phyloP scores from a whole-genome alignment of 805 yeast genomes.

The Candida boleticola region DNA sequence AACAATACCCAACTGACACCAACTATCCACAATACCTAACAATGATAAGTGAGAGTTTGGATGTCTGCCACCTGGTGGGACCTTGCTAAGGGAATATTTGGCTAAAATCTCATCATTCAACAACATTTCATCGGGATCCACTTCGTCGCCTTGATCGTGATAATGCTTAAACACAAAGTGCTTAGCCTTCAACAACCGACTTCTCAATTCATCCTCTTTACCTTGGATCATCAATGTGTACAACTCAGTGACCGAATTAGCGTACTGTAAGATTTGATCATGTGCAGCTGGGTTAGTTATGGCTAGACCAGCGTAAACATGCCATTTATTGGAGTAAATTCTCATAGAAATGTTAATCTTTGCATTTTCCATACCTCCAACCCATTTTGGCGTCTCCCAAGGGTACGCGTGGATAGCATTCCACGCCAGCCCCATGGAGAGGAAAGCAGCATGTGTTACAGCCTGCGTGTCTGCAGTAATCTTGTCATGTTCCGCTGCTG shows the following conservation, averaged over 20 bases:
- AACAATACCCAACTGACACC: constrained; percentile 80
- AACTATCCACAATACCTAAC: constrained; percentile 88
- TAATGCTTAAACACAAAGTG: constrained; percentile 73
- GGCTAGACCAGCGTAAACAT: constrained; percentile 96
- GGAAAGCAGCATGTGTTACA: constrained; percentile 95
- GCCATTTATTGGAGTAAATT: constrained; percentile 94
- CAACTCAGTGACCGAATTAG: constrained; percentile 77
- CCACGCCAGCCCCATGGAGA: constrained; percentile 98
- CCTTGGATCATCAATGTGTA: constrained; percentile 81
- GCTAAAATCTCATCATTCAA: constrained; percentile 79
- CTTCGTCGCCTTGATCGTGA: constrained; percentile 21
- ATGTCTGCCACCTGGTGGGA: constrained; percentile 61
- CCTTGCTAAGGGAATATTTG: constrained; percentile 71
- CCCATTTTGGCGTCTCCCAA: constrained; percentile 84
- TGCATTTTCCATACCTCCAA: constrained; percentile 94
- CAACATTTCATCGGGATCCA: constrained; percentile 43
- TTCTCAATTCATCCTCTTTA: constrained; percentile 52
- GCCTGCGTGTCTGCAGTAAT: constrained; percentile 99
- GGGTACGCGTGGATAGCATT: constrained; percentile 78
- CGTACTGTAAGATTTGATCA: constrained; percentile 84
- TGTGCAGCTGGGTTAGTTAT: constrained; percentile 95
- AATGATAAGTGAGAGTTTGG: constrained; percentile 91
- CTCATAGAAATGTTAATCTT: constrained; percentile 90
- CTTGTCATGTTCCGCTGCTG: constrained; percentile 87
- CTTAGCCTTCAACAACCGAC: constrained; percentile 64